Evolutionary conservation across 2,329 filamentous ascomycete species (phyloP).

Genomic region (Monilinia aucupariae): DNA sequence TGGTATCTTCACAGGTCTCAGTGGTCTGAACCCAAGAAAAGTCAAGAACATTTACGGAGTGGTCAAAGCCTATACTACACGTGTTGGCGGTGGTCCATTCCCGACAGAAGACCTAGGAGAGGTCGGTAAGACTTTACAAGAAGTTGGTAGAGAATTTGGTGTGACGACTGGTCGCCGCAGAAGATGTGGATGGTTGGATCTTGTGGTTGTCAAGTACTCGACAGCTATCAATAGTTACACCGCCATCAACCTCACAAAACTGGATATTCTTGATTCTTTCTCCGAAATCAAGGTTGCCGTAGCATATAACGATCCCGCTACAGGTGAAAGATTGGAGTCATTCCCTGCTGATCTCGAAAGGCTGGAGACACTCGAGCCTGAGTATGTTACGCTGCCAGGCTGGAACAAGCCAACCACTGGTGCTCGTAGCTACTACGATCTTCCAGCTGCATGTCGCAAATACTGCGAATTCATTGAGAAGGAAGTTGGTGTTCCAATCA

Average conservation of each 20-base stretch:
- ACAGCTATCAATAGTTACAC: conserved; percentile 36
- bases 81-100: conserved; percentile 57
- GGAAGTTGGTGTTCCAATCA: conserved; percentile 56
- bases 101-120: conserved; percentile 54
- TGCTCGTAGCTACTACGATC: conserved; percentile 33
- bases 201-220: conserved; percentile 53
- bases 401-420: conserved; percentile 66
- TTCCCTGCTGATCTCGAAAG: conserved; percentile 60
- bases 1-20: conserved; percentile 58
- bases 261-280: conserved; percentile 70
- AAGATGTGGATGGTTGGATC: conserved; percentile 55
- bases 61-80: conserved; percentile 48
- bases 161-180: conserved; percentile 52
- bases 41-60: conserved; percentile 59
- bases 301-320: conserved; percentile 53
- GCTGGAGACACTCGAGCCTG: conserved; percentile 45
- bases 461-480: conserved; percentile 40
- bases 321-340: conserved; percentile 47
- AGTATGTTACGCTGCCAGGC: conserved; percentile 54
- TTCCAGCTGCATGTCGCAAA: conserved; percentile 1
- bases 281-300: conserved; percentile 68
- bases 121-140: conserved; percentile 43
- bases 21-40: conserved; percentile 54
- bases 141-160: conserved; percentile 41
- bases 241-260: conserved; percentile 53